Evolutionary conservation across 805 yeast genomes (phyloP).

Genomic region (Ogataea philodendri): DNA sequence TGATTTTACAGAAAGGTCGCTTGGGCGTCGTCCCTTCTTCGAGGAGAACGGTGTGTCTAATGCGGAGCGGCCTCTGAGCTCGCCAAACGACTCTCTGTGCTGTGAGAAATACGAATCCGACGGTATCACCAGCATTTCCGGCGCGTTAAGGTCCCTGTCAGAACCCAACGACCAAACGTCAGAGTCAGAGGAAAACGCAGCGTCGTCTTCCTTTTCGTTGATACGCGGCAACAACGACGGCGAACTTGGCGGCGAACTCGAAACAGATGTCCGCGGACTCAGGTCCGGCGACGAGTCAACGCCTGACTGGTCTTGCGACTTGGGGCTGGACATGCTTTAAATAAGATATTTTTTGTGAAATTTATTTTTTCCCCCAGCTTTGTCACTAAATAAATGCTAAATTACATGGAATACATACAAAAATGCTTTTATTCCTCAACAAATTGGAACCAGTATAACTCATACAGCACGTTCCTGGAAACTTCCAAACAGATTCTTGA

Average conservation of each 20-base stretch:
- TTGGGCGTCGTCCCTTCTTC: conserved; percentile 22
- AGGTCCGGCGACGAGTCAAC: conserved; percentile 21
- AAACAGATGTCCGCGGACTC: conserved; percentile 11
- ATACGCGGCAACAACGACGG: conserved; percentile 29
- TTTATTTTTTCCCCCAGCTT: conserved; percentile 5
- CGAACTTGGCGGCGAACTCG: conserved; percentile 31
- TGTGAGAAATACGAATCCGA: conserved; percentile 37
- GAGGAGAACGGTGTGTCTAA: conserved; percentile 15
- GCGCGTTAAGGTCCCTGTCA: conserved; percentile 14
- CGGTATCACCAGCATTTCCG: conserved; percentile 25
- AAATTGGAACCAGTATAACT: conserved; percentile 76
- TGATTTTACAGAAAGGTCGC: conserved; percentile 30
- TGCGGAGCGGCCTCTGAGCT: conserved; percentile 23
- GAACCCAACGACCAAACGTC: conserved; percentile 32
- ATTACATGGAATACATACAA: conserved; percentile 85
- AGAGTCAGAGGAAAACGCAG: conserved; percentile 33
- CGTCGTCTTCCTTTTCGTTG: conserved; percentile 31
- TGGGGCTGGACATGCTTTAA: conserved; percentile 4
- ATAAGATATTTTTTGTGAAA: conserved; percentile 1
- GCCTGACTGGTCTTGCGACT: conserved; percentile 6
- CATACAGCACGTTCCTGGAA: conserved; percentile 72
- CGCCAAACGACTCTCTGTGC: conserved; percentile 30
- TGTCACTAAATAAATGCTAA: conserved; percentile 47
- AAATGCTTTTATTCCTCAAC: conserved; percentile 67
- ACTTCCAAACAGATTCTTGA: conserved; percentile 69